A percentile compares a stretch with the other conserved stretches of the same genome.
These are phyloP conservation scores for Aspergillus leporis DNA, from an alignment of 495 filamentous ascomycete genomes.

Conservation along the genomic window DNA sequence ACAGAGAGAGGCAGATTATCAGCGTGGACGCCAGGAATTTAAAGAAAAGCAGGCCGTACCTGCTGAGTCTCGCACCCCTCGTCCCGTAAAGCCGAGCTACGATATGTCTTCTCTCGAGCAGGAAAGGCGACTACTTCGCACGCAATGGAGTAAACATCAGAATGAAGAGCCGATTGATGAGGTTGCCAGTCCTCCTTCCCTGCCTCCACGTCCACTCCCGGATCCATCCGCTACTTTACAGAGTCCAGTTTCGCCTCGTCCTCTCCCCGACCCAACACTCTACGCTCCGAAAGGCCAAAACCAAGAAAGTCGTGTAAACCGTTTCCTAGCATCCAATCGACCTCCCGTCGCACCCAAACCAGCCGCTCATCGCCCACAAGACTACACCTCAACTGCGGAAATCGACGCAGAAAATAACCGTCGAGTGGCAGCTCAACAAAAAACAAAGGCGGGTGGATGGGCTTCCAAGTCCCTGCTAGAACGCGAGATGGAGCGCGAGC, in stretches of 20 bases:
- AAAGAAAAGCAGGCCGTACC: constrained; percentile 36
- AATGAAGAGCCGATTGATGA: constrained; percentile 36
- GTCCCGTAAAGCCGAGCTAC: constrained; percentile 55
- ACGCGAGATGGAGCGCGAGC: constrained; percentile 93
- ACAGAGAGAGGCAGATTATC: constrained; percentile 81
- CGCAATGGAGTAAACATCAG: constrained; percentile 64
- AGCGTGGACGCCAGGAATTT: constrained; percentile 70
- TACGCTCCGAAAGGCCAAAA: constrained; percentile 33
- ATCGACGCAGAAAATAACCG: constrained; percentile 69
- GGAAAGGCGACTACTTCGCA: constrained; percentile 72
- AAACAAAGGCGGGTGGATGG: constrained; percentile 75
- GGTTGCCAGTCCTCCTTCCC: constrained; percentile 21
- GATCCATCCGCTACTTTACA: constrained; percentile 26
- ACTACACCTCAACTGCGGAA: constrained; percentile 65
- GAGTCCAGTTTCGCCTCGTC: constrained; percentile 33
- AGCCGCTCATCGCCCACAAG: constrained; percentile 43
- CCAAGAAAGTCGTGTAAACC: constrained; percentile 41
- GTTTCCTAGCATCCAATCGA: constrained; percentile 53
- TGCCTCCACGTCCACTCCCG: constrained; percentile 34
- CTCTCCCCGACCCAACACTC: constrained; percentile 52
- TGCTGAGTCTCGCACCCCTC: constrained; percentile 35
- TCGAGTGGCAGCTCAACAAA: constrained; percentile 59
- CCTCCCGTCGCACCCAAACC: constrained; percentile 41
- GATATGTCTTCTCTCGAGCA: constrained; percentile 70
- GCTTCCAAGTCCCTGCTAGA: constrained; percentile 82